Conservation (phyloP, 139 green algal species). For the Limnomonas spitsbergensis region DNA sequence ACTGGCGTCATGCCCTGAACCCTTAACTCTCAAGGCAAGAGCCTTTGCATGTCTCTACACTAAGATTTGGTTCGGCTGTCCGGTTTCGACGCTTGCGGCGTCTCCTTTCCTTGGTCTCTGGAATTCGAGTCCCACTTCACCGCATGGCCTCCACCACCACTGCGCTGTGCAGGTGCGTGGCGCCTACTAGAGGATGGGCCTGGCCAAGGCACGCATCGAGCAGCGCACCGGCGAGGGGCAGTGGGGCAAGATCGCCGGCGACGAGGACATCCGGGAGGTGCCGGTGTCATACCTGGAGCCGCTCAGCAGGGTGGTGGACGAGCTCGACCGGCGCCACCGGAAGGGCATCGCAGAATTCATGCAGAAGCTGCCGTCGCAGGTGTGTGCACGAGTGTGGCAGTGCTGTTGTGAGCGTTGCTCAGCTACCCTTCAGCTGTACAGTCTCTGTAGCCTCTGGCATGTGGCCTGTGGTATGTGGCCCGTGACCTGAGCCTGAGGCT, state of each 20-base stretch:
- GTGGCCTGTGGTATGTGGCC: too few species aligned
- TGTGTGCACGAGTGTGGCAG: too few species aligned
- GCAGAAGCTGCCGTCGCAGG: constrained; percentile 49
- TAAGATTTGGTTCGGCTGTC: too few species aligned
- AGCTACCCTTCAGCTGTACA: not conserved
- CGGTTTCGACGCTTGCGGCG: too few species aligned
- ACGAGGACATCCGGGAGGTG: constrained; percentile 5
- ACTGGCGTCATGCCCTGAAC: too few species aligned
- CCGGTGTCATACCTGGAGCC: not conserved
- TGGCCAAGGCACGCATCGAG: constrained; percentile 16
- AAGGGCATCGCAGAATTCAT: constrained; percentile 56
- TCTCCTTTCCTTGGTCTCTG: too few species aligned
- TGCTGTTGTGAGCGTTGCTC: not conserved
- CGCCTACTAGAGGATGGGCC: constrained; percentile 21
- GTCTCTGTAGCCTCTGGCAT: too few species aligned
- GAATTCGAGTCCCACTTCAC: too few species aligned
- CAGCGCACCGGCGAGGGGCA: constrained; percentile 36
- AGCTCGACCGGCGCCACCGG: constrained; percentile 49
- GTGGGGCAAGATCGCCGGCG: constrained; percentile 44
- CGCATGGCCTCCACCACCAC: too few species aligned
- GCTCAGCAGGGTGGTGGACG: constrained; percentile 24
- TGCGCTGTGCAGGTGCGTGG: constrained; percentile 33
- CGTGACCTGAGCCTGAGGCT: too few species aligned
- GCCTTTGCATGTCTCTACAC: too few species aligned
- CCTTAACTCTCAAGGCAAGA: too few species aligned